Percentiles rank a stretch among this genome's conserved stretches.
Evolutionary conservation across 768 basidiomycete species (phyloP).

Genomic region (Astraeus odoratus): DNA sequence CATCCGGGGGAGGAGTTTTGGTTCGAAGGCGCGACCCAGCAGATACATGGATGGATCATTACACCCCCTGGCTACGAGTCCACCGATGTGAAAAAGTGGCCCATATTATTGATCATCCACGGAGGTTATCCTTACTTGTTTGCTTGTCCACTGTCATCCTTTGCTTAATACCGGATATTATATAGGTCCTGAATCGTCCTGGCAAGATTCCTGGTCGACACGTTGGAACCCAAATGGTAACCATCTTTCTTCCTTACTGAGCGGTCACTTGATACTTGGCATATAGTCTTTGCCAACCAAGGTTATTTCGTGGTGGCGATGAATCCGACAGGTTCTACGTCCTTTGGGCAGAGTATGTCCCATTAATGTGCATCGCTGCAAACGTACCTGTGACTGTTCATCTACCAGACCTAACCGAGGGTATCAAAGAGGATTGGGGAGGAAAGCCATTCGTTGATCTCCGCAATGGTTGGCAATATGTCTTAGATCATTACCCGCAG

Average conservation of each 20-base stretch:
- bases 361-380: background rate
- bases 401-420: conserved; percentile 65
- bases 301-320: conserved; percentile 86
- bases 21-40: conserved; percentile 76
- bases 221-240: conserved; percentile 87
- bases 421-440: conserved; percentile 76
- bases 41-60: conserved; percentile 80
- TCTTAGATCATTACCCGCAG: conserved; percentile 62
- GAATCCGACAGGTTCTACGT: conserved; percentile 92
- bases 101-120: conserved; percentile 74
- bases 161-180: conserved; percentile 1
- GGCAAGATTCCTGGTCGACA: conserved; percentile 89
- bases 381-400: background rate
- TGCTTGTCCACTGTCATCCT: background rate
- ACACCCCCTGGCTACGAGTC: conserved; percentile 73
- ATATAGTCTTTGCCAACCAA: conserved; percentile 69
- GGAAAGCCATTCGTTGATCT: conserved; percentile 81
- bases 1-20: conserved; percentile 73
- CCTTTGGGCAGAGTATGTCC: conserved; percentile 74
- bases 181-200: conserved; percentile 70
- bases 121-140: conserved; percentile 39
- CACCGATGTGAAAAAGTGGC: conserved; percentile 68
- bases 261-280: background rate
- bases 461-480: conserved; percentile 66
- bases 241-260: conserved; percentile 1